Conservation (phyloP, 805 yeast genomes). For the Kazachstania kunashirensis region DNA sequence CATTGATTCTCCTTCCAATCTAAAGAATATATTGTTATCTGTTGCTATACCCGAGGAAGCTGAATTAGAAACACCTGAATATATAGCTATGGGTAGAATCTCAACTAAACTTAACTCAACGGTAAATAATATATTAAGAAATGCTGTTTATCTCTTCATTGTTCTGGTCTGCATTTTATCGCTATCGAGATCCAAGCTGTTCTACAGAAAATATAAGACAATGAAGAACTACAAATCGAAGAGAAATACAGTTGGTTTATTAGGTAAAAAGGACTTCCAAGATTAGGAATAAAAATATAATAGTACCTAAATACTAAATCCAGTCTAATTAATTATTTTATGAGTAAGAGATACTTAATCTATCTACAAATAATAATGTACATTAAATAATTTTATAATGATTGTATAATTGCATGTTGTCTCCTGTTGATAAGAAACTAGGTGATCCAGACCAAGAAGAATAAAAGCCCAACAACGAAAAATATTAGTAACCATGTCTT, state of each 20-base stretch:
- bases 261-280: constrained; percentile 11
- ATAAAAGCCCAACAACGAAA: constrained; percentile 39
- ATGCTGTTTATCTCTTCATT: background rate
- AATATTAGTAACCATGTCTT: constrained; percentile 49
- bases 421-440: no score
- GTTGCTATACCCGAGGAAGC: constrained; percentile 29
- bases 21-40: constrained; percentile 33
- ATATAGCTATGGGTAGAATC: background rate
- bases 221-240: constrained; percentile 16
- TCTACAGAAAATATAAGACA: constrained; percentile 6
- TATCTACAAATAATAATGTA: no score
- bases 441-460: constrained; percentile 40
- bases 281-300: constrained; percentile 8
- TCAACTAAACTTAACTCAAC: no score
- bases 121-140: no score
- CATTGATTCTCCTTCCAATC: constrained; percentile 28
- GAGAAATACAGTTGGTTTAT: constrained; percentile 16
- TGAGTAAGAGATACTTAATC: no score
- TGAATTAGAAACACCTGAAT: background rate
- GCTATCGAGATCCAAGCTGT: background rate
- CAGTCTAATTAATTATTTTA: no score
- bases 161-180: background rate
- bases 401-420: no score
- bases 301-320: no score
- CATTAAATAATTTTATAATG: no score